Evolutionary conservation across 306 rosid species (phyloP).

Genomic region (Urtica urens): DNA sequence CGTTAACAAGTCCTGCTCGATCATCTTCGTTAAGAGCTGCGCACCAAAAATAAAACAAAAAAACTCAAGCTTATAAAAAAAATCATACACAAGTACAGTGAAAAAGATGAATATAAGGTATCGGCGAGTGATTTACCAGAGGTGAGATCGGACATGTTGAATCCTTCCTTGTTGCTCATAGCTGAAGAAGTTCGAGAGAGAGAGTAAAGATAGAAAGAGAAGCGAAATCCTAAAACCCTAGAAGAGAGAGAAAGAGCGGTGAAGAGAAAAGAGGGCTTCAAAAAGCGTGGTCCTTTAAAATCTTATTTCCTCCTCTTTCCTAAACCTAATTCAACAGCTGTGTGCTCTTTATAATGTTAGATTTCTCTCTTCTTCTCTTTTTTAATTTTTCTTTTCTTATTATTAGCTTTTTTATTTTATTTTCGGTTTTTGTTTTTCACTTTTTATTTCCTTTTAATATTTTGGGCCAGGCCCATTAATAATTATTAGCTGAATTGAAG

Average conservation of each 20-base stretch:
- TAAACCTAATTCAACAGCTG: slow-evolving; percentile 11
- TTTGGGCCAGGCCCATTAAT: too few relatives aligned
- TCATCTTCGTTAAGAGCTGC: slow-evolving; percentile 61
- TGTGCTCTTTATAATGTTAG: slow-evolving; percentile 22
- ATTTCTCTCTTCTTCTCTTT: not conserved
- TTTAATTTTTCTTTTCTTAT: not conserved
- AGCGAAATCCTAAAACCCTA: slow-evolving; percentile 67
- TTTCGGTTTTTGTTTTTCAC: too few relatives aligned
- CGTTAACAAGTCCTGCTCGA: slow-evolving; percentile 74
- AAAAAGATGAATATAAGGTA: not conserved
- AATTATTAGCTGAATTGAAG: too few relatives aligned
- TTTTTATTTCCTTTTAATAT: too few relatives aligned
- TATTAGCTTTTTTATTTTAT: not conserved
- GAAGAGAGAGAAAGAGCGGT: slow-evolving; percentile 17
- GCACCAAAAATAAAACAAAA: not conserved
- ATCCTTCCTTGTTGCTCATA: slow-evolving; percentile 63
- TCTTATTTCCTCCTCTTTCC: slow-evolving; percentile 19
- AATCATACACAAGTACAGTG: not conserved
- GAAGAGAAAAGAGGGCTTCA: slow-evolving; percentile 16
- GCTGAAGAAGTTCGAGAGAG: not conserved
- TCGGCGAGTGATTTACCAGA: slow-evolving; percentile 32
- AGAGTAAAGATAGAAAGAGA: slow-evolving; percentile 3
- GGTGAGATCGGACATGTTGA: slow-evolving; percentile 66
- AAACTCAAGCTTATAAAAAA: not conserved
- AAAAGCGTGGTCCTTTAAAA: slow-evolving; percentile 31